These are phyloP conservation scores for Globisporangium apiculatum DNA, from an alignment of 352 stramenopile species.

Conservation along the genomic window DNA sequence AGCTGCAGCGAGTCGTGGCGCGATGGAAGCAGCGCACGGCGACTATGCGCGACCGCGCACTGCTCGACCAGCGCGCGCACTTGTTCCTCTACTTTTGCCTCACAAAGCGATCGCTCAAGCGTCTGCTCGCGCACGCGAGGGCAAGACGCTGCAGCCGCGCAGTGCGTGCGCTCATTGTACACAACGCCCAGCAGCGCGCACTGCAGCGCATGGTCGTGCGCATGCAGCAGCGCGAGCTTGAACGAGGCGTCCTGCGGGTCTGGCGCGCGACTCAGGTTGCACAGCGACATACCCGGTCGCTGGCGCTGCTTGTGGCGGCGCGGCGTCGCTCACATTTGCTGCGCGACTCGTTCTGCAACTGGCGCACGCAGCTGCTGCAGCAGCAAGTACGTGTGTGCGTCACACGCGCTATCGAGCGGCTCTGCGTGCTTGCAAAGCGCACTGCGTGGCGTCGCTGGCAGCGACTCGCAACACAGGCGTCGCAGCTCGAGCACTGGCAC, in stretches of 20 bases:
- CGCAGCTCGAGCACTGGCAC: slow-evolving; percentile 1
- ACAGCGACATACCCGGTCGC: neutral
- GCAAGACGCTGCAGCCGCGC: neutral
- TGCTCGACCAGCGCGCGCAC: slow-evolving; percentile 10
- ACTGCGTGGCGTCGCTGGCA: slow-evolving; percentile 9
- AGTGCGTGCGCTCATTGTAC: neutral
- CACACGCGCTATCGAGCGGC: neutral
- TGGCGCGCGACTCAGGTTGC: neutral
- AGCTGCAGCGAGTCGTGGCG: neutral
- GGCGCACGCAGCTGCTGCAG: neutral
- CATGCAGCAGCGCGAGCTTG: neutral
- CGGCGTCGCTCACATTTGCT: slow-evolving; percentile 3
- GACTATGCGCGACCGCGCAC: neutral
- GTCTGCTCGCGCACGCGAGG: slow-evolving; percentile 3
- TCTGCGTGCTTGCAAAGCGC: neutral
- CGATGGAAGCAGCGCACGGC: slow-evolving; percentile 3
- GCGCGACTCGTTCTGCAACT: slow-evolving; percentile 3
- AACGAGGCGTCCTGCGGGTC: neutral
- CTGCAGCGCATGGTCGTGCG: neutral
- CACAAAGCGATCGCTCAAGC: slow-evolving; percentile 10
- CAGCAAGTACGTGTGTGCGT: neutral
- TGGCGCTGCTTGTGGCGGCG: slow-evolving; percentile 5
- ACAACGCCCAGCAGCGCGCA: neutral
- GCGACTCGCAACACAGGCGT: neutral
- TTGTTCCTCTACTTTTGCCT: slow-evolving; percentile 18